Percentiles rank a stretch among this genome's conserved stretches.
These are phyloP conservation scores for Penicillium griseofulvum DNA, from an alignment of 2,329 filamentous ascomycete genomes.

Conservation along the genomic window DNA sequence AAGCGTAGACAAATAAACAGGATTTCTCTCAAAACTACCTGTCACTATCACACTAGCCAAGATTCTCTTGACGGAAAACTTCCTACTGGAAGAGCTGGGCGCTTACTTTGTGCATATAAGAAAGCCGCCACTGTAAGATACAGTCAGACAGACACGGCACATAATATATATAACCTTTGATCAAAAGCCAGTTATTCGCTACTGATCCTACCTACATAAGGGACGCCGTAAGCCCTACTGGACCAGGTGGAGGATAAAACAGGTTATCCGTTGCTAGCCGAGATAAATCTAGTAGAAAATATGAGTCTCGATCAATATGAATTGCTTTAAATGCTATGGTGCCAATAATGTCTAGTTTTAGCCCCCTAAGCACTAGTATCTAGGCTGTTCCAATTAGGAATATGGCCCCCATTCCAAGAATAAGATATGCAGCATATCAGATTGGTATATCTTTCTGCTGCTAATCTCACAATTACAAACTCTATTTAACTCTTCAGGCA, in stretches of 20 bases:
- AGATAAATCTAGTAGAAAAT: not conserved
- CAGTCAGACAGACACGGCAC: not conserved
- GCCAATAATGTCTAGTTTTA: not conserved
- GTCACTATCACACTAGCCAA: not conserved
- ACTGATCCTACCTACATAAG: not conserved
- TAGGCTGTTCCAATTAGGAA: not conserved
- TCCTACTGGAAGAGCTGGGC: not conserved
- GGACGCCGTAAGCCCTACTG: no score
- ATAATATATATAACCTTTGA: not conserved
- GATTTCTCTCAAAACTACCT: not conserved
- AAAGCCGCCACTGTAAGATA: not conserved
- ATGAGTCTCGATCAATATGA: no score
- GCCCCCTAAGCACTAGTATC: not conserved
- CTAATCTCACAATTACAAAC: not conserved
- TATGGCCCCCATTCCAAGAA: not conserved
- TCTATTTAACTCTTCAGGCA: not conserved
- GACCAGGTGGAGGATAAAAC: not conserved
- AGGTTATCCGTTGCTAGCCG: not conserved
- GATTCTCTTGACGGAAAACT: not conserved
- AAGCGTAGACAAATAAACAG: not conserved
- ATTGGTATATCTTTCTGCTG: not conserved
- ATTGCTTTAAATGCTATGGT: not conserved
- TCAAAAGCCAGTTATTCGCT: not conserved
- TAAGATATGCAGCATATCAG: not conserved
- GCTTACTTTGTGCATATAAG: not conserved